Base-by-base conservation (phyloP, 1,139 yeast species). In the Spathaspora sp. region DNA sequence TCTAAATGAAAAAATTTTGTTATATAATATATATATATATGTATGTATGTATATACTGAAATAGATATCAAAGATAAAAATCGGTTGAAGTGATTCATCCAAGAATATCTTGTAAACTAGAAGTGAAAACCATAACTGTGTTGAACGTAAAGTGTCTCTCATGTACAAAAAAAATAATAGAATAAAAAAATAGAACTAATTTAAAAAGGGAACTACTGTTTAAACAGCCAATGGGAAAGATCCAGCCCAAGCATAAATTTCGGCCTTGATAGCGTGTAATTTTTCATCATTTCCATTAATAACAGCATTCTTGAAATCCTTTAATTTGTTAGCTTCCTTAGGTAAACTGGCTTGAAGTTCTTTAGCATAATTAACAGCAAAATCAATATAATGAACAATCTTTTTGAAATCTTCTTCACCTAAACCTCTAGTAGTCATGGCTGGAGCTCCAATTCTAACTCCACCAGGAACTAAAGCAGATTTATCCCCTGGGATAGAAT, bases 401-500 rank as follows among this genome's bases (percentile, higher is more conserved):
- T 78, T 84, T 63, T 74, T 80, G 73, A 91, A 93, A 65, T 93
- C 98, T 54, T 78, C 86, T 65, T 85, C 89, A 56, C 89, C 86
- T 64, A 91, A 81, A 60, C 98, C 99, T 76, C 99, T 88, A 52
- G 98, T 89, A 53, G 97, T 82, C 99, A 93, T 93, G 52, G 98
- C 98, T 57, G 99, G 99, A 38, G 99, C 90, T 66, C 99, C 99
- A 55, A 93, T 86, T 76, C 99, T 89, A 54, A 93, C 84, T 70
- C 99, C 99, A 68, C 96, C 96, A 64, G 99, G 99, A 49, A 90
- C 96, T 55, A 93, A 81, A 51, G 99, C 99, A 43, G 97, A 89
- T 76, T 88, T 90, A 72, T 93, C 99, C 64, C 98, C 98, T 53
- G 99, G 98, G 57, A 93, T 90, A 44, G 99, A 86, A 80, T 93